Conservation (phyloP, 2,329 filamentous ascomycete genomes). For the Trichoderma citrinoviride region DNA sequence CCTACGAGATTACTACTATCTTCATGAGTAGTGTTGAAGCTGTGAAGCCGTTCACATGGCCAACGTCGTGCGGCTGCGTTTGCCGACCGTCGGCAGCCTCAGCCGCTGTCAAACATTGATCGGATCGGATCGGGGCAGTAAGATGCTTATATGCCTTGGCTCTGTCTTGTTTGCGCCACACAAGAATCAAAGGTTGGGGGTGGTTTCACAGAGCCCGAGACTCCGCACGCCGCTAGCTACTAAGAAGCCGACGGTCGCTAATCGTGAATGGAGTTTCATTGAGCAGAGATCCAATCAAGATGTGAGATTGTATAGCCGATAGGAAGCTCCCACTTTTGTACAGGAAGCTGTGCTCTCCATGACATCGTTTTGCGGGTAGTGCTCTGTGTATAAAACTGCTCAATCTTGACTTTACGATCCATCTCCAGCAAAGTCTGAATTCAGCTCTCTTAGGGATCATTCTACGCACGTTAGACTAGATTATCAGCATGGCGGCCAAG, state of each 20-base stretch:
- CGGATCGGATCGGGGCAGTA: background rate
- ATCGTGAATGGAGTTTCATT: background rate
- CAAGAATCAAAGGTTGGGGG: background rate
- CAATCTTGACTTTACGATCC: background rate
- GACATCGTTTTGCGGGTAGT: background rate
- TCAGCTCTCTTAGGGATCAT: background rate
- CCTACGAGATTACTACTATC: background rate
- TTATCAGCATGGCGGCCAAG: background rate
- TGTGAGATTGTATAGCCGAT: background rate
- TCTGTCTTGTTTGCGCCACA: background rate
- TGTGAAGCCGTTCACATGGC: background rate
- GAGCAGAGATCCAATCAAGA: background rate
- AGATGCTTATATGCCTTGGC: background rate
- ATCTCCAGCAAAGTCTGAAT: background rate
- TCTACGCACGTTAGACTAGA: background rate
- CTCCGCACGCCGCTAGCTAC: constrained; percentile 9
- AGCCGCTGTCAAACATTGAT: constrained; percentile 2
- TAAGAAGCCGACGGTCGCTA: constrained; percentile 10
- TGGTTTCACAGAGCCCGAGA: background rate
- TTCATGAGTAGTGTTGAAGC: background rate
- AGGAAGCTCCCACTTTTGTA: constrained; percentile 6
- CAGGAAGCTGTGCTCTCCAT: background rate
- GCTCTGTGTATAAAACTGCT: background rate
- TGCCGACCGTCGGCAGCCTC: constrained; percentile 17
- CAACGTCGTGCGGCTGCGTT: background rate